A percentile compares a stretch with the other conserved stretches of the same genome.
Evolutionary conservation across 306 rosid genomes (phyloP).

Genomic region (Vachellia collinsii): DNA sequence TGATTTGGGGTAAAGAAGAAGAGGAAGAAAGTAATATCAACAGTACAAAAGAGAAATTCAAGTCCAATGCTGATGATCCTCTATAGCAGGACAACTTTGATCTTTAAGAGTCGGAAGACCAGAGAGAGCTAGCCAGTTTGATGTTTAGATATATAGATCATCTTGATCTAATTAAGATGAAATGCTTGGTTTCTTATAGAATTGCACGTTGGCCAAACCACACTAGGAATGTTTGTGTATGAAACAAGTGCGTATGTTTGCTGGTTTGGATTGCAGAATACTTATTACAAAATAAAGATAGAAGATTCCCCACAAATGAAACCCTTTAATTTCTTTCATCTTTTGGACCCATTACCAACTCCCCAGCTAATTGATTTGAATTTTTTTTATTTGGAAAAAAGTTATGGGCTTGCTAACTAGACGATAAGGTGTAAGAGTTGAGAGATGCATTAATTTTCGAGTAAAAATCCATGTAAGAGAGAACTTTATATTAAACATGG

Average conservation of each 20-base stretch:
- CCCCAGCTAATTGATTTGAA: background rate
- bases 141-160: background rate
- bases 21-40: slow-evolving; percentile 36
- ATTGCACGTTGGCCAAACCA: background rate
- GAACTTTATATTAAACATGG: background rate
- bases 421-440: background rate
- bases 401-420: background rate
- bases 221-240: background rate
- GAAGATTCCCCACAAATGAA: background rate
- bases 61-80: background rate
- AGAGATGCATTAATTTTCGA: background rate
- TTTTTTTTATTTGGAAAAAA: background rate
- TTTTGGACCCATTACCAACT: background rate
- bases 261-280: background rate
- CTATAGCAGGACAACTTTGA: background rate
- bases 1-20: slow-evolving; percentile 83
- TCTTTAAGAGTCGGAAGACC: too few species aligned
- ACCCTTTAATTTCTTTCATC: background rate
- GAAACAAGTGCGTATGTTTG: background rate
- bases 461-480: background rate
- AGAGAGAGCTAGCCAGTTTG: background rate
- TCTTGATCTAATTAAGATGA: background rate
- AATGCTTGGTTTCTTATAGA: background rate
- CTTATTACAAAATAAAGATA: background rate
- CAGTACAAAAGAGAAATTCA: background rate